phyloP scores from a whole-genome alignment of 305 asterid genomes.

The Euphrasia arctica region DNA sequence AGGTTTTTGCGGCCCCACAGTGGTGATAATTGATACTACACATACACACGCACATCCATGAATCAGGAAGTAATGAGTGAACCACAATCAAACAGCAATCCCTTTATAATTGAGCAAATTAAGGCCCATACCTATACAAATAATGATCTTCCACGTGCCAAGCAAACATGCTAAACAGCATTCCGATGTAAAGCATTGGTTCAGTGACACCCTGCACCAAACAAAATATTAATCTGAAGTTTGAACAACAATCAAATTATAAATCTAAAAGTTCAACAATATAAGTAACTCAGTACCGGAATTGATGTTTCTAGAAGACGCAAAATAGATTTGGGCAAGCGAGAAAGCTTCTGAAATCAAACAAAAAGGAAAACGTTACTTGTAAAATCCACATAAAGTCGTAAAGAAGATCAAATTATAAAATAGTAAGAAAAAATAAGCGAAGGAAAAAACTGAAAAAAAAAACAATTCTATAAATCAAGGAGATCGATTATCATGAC shows the following conservation, averaged over 20 bases:
- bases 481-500: background rate
- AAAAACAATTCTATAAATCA: slow-evolving; percentile 9
- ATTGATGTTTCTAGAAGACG: slow-evolving; percentile 88
- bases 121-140: slow-evolving; percentile 79
- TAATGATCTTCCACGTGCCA: slow-evolving; percentile 99
- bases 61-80: slow-evolving; percentile 2
- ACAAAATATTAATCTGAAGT: slow-evolving; percentile 32
- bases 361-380: background rate
- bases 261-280: slow-evolving; percentile 9
- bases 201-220: slow-evolving; percentile 84
- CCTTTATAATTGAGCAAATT: background rate
- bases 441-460: slow-evolving; percentile 4
- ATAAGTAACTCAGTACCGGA: slow-evolving; percentile 55
- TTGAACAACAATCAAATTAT: background rate
- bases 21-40: slow-evolving; percentile 91
- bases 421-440: background rate
- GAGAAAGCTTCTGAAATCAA: slow-evolving; percentile 72
- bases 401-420: slow-evolving; percentile 10
- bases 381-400: slow-evolving; percentile 10
- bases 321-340: slow-evolving; percentile 71
- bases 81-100: background rate
- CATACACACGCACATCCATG: too few relatives aligned
- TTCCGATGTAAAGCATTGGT: slow-evolving; percentile 95
- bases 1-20: slow-evolving; percentile 97
- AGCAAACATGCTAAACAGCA: slow-evolving; percentile 95